Base-by-base conservation (phyloP, 2,329 filamentous ascomycete genomes). In the Bretziella fagacearum region DNA sequence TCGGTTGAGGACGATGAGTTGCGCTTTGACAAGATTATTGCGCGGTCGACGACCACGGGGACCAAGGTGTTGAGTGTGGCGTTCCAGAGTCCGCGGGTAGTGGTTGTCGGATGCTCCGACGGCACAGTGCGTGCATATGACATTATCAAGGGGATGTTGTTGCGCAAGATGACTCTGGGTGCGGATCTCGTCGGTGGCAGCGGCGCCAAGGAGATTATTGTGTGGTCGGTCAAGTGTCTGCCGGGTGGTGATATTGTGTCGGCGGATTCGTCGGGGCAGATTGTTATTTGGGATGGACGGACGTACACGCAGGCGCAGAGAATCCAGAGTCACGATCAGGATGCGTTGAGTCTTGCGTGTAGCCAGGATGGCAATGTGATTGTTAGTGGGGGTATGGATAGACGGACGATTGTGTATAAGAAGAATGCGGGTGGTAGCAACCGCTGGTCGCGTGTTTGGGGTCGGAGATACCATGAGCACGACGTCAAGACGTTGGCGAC, bases 401-500 rank as follows among this genome's bases (percentile, higher is more conserved):
- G 84, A 54, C 75, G 82, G 53, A 93, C 91, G 2, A 81, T 86
- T 4, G 68, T 89, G 39, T 94, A 93, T 65, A 82, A 79, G 60
- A 76, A 79, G 54, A 70, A 71, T 41, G 64, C 67, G 49, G 35
- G n/a, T n/a, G 70, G 71, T 39, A 67, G 74, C 18, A 67, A 70
- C 46, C 74, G 79, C 58, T 98, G 91, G 91, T 74, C 74, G 50
- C 89, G 91, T 61, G 71, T 84, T n/a, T 82, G 77, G 62, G 85
- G 93, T 58, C 74, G 84, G 54, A 73, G 85, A 57, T 87, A 89
- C 58, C 91, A 98, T 59, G 77, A 81, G 39, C 87, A 96, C 61
- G 91, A 98, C 64, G 86, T 96, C 56, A 96, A 96, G 65, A 76
- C 85, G 1, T 84, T 96, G 76, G 83, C 86, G 27, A 79, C 84